These are phyloP conservation scores for Picochlorum sp. DNA, from an alignment of 139 green algal genomes.

Conservation along the genomic window DNA sequence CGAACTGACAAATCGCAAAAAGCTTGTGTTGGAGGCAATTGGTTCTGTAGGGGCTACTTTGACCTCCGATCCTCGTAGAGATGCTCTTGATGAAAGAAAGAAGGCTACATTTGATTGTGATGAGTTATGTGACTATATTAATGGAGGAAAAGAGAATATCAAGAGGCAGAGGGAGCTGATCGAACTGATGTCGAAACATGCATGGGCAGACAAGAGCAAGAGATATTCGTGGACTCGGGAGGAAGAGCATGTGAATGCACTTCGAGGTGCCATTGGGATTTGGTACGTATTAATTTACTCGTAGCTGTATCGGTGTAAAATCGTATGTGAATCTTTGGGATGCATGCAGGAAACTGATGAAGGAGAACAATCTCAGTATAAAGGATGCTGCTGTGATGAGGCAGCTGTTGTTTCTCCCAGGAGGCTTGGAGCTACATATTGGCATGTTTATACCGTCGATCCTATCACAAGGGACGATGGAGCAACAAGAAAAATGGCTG, in stretches of 20 bases:
- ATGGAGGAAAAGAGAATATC: slow-evolving; percentile 56
- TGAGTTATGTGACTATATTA: slow-evolving; percentile 51
- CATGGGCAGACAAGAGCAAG: slow-evolving; percentile 67
- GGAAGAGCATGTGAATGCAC: slow-evolving; percentile 65
- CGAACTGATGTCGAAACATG: slow-evolving; percentile 33
- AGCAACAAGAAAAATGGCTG: slow-evolving; percentile 88
- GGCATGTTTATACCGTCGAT: slow-evolving; percentile 91
- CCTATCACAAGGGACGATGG: slow-evolving; percentile 66
- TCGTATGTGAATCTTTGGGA: neutral
- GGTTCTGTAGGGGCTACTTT: neutral
- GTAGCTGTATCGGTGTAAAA: too few species aligned
- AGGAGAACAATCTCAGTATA: slow-evolving; percentile 45
- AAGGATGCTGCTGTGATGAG: slow-evolving; percentile 68
- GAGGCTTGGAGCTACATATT: slow-evolving; percentile 86
- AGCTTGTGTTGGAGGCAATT: too few species aligned
- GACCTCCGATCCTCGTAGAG: slow-evolving; percentile 11
- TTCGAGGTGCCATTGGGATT: slow-evolving; percentile 64
- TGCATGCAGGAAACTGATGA: slow-evolving; percentile 69
- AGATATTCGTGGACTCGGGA: slow-evolving; percentile 68
- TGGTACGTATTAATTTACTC: too few species aligned
- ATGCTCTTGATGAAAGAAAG: slow-evolving; percentile 40
- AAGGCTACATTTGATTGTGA: slow-evolving; percentile 50
- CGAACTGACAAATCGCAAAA: too few species aligned
- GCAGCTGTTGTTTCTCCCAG: slow-evolving; percentile 60
- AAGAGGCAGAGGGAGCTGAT: slow-evolving; percentile 49